Conservation (phyloP, 2,329 filamentous ascomycete genomes). For the Penicillium psychrosexuale region DNA sequence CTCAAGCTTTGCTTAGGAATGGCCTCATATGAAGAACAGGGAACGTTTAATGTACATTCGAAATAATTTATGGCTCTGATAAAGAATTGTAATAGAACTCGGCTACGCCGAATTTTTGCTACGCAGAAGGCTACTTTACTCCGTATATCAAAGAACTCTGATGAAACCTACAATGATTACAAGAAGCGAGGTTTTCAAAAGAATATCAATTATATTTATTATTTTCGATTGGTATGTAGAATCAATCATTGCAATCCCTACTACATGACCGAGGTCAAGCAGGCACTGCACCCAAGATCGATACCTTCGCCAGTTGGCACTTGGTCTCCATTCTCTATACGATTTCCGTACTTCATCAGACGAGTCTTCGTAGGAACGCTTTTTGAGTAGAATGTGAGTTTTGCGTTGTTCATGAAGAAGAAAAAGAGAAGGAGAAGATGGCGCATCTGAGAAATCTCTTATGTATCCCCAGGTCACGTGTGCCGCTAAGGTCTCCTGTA, state of each 20-base stretch:
- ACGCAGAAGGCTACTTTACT: not conserved
- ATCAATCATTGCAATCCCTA: constrained; percentile 60
- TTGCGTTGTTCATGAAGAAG: constrained; percentile 57
- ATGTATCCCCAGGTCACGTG: constrained; percentile 20
- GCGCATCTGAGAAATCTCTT: constrained; percentile 16
- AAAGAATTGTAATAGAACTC: constrained; percentile 3
- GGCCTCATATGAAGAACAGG: not conserved
- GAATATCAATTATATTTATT: constrained; percentile 4
- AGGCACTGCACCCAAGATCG: constrained; percentile 60
- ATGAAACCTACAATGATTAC: not conserved
- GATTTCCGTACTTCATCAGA: constrained; percentile 59
- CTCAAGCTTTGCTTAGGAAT: not conserved
- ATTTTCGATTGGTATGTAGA: constrained; percentile 41
- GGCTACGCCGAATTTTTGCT: not conserved
- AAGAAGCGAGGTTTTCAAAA: too few species aligned
- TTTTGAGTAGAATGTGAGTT: constrained; percentile 53
- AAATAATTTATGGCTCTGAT: constrained; percentile 7
- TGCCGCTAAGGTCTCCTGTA: not conserved
- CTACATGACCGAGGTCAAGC: constrained; percentile 44
- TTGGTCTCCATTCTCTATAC: constrained; percentile 56
- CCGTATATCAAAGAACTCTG: not conserved
- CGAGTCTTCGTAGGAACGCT: constrained; percentile 56
- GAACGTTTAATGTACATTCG: constrained; percentile 3
- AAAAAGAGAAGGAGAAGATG: constrained; percentile 33
- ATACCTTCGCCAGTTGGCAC: constrained; percentile 37